Evolutionary conservation across 495 filamentous ascomycete genomes (phyloP), one percentile per base, ranked within the genome.

Genomic region (Annulohypoxylon stygium): DNA sequence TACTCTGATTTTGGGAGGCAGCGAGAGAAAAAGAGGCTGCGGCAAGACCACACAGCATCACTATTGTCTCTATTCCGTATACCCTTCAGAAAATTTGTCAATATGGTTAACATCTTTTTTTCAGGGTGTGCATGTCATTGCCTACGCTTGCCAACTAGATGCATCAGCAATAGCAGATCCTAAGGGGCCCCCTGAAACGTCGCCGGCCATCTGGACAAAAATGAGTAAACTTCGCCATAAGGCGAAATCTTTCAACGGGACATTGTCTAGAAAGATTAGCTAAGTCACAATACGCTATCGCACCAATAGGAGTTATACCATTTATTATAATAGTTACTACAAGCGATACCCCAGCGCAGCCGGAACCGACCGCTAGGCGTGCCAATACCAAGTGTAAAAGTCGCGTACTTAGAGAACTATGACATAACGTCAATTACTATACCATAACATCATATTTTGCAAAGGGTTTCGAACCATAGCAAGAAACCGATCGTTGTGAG

Each of bases 321-420:
- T 57, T 57, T 57, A 57, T 57, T 57, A 57, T 57, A 10, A 57
- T 57, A 57, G 53, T 57, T n/a, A 57, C 53, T 34, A 57, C 33
- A n/a, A 57, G 33, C 6, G 53, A 36, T 36, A 57, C 53, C 4
- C 53, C 53, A 18, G 53, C 53, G 12, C 53, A 57, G 10, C 53
- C 53, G 16, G 53, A 57, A 16, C 53, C 53, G 30, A 57, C 53
- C 16, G 39, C 53, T 7, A 57, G 33, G 7, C 53, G 53, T 18
- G 53, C 36, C 12, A 57, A 7, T 1, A 57, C 53, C 20, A 57
- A 10, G 1, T 25, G 33, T 20, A 57, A 11, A 20, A 57, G 53
- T 37, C 18, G 53, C 7, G 30, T 57, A 25, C 53, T 57, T 9
- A 57, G 53, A 37, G 53, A 57, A 37, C 53, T 57, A 57, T 37